A percentile compares a stretch with the other conserved stretches of the same genome.
Conservation (phyloP, 768 basidiomycete species). For the Tephrocybe sp. region DNA sequence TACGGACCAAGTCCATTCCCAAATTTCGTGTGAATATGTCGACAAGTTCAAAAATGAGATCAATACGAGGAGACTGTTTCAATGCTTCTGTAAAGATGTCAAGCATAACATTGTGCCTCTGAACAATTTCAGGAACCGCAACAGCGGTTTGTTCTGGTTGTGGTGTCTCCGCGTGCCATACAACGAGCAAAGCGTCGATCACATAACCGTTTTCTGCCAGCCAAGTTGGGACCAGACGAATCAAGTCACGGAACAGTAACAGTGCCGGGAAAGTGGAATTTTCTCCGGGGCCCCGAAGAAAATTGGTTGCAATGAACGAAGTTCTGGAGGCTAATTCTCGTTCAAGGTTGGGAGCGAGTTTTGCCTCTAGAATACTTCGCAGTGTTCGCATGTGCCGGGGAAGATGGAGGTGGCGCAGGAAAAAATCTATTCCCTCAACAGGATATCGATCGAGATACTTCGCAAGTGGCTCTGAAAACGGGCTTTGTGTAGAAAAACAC, state of each 20-base stretch:
- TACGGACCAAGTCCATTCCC: conserved; percentile 75
- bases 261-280: conserved; percentile 66
- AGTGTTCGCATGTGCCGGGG: conserved; percentile 81
- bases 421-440: conserved; percentile 78
- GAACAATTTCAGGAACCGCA: conserved; percentile 47
- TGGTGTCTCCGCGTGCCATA: conserved; percentile 65
- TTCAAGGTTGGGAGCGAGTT: conserved; percentile 71
- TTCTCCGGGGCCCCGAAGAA: conserved; percentile 48
- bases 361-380: conserved; percentile 77
- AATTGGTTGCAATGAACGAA: conserved; percentile 46
- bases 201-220: conserved; percentile 63
- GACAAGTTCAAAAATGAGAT: conserved; percentile 86
- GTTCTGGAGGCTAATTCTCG: conserved; percentile 66
- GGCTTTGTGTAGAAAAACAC: conserved; percentile 85
- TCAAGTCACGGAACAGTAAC: conserved; percentile 74
- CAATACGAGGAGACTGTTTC: conserved; percentile 71
- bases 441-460: conserved; percentile 92
- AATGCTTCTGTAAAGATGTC: conserved; percentile 76
- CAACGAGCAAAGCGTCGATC: conserved; percentile 64
- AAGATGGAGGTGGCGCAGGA: conserved; percentile 75
- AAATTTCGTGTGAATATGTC: conserved; percentile 76
- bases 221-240: conserved; percentile 66
- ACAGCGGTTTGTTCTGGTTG: conserved; percentile 40
- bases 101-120: conserved; percentile 63
- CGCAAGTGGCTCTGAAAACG: conserved; percentile 90